Percentiles rank a stretch among this genome's conserved stretches.
phyloP scores from a whole-genome alignment of 129 eudicot genomes.

The Heracleum sosnowskyi region DNA sequence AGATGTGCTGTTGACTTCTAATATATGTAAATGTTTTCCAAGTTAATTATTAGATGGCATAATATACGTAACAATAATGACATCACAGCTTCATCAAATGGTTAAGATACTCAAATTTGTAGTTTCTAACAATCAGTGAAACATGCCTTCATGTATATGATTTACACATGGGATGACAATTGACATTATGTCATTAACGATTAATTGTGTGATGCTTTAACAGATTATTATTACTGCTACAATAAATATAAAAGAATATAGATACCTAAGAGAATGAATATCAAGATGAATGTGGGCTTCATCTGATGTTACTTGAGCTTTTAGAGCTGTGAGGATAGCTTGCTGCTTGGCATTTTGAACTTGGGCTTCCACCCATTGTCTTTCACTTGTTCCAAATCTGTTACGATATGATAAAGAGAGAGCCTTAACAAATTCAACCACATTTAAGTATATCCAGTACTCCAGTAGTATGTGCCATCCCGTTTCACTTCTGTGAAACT shows the following conservation, averaged over 20 bases:
- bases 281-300: slow-evolving; percentile 99
- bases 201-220: not conserved
- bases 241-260: not conserved
- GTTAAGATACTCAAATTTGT: not conserved
- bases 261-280: slow-evolving; percentile 93
- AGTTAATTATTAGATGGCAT: not conserved
- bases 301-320: slow-evolving; percentile 93
- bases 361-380: slow-evolving; percentile 99
- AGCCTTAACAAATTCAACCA: not conserved
- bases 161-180: not conserved
- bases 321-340: slow-evolving; percentile 82
- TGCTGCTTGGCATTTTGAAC: slow-evolving; percentile 99
- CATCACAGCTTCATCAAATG: not conserved
- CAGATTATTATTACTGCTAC: not conserved
- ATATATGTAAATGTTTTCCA: not conserved
- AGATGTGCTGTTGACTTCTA: not conserved
- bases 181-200: not conserved
- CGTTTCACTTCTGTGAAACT: not conserved
- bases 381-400: slow-evolving; percentile 98
- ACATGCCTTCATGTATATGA: not conserved
- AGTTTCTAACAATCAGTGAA: not conserved
- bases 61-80: not conserved
- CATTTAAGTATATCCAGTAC: not conserved
- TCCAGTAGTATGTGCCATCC: not conserved
- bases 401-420: not conserved